Evolutionary conservation across 2,329 filamentous ascomycete genomes (phyloP), one percentile per base, ranked within the genome.

Genomic region (Fusarium brachygibbosum): DNA sequence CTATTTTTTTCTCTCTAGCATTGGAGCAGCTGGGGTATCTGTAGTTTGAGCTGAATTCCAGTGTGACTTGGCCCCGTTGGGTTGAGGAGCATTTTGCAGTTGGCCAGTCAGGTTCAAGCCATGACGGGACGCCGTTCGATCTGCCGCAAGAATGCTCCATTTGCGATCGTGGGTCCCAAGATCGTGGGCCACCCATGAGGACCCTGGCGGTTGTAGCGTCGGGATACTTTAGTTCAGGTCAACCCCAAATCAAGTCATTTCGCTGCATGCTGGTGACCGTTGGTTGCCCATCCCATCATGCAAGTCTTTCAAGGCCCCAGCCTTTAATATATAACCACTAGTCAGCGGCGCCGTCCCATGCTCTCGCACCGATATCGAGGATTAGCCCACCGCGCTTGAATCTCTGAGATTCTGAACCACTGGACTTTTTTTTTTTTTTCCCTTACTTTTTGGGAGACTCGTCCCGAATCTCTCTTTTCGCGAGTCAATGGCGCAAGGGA

Each of bases 161-260:
- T 59, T 42, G 28, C 58, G 60, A 72, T 74, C 68, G 72, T 60
- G 59, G 70, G 46, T 68, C 66, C 70, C 68, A 53, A 66, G 54
- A 70, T 64, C 68, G 58, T 60, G 72, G 70, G 29, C 69, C 59
- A 73, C 55, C 31, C 29, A 29, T 25, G 57, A 61, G 72, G 60
- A 71, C 70, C 72, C 64, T 74, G 71, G 63, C 56, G 40, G 60
- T 70, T 31, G 54, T 73, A 74, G 71, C 68, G 71, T 62, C 67
- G 62, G 60, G 66, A 62, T 51, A 53, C 58, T 51, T 46, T 70
- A 71, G 50, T 38, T 51, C 41, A 38, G 48, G 42, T 52, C 61
- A 53, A 25, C 48, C 40, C 40, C 35, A 48, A 56, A 25, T 32
- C 34, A 25, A 63, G 45, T 38, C 42, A 28, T 37, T 58, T 13